These are phyloP conservation scores for Candida germanica DNA, from an alignment of 805 yeast species.

Conservation along the genomic window DNA sequence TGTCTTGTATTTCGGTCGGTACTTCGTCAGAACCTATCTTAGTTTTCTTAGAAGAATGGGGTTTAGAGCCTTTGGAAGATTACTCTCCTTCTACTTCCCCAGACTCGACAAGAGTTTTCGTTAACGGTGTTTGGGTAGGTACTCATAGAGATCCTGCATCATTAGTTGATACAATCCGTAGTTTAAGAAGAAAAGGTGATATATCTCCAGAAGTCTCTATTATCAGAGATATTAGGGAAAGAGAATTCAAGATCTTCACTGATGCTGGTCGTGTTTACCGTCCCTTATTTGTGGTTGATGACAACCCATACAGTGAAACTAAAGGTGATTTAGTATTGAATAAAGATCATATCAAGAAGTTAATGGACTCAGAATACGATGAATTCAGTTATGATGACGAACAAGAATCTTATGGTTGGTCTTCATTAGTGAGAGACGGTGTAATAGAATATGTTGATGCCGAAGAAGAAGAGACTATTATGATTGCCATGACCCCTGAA, in stretches of 20 bases:
- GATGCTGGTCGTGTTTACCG: conserved; percentile 99
- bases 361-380: conserved; percentile 59
- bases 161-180: conserved; percentile 85
- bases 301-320: conserved; percentile 64
- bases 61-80: conserved; percentile 96
- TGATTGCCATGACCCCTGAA: conserved; percentile 99
- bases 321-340: conserved; percentile 79
- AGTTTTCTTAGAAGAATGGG: conserved; percentile 96
- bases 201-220: conserved; percentile 95
- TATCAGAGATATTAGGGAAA: conserved; percentile 94
- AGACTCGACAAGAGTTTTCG: conserved; percentile 89
- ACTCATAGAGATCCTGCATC: conserved; percentile 95
- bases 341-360: conserved; percentile 76
- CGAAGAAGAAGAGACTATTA: conserved; percentile 96
- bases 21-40: conserved; percentile 93
- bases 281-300: conserved; percentile 91
- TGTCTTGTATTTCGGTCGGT: conserved; percentile 98
- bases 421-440: conserved; percentile 76
- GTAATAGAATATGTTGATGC: conserved; percentile 96
- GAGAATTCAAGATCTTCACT: conserved; percentile 92
- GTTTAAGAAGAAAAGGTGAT: conserved; percentile 91
- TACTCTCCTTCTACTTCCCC: conserved; percentile 90
- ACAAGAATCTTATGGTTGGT: conserved; percentile 68
- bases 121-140: conserved; percentile 99
- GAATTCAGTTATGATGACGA: conserved; percentile 53